Base-by-base conservation (phyloP, 2,329 filamentous ascomycete species). In the Fusarium duplospermum region DNA sequence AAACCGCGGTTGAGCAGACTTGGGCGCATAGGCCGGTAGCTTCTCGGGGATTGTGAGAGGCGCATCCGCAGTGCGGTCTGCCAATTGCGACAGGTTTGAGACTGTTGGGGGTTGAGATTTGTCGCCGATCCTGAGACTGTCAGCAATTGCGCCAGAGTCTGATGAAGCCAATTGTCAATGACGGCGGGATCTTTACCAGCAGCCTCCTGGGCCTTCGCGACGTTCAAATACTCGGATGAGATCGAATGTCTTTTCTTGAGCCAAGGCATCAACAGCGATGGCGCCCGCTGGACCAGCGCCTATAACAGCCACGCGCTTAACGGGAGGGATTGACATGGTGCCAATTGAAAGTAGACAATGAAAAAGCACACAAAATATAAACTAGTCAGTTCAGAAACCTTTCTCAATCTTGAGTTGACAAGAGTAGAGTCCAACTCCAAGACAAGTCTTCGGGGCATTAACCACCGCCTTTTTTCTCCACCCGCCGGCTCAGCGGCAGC, bases 171-270 rank as follows among this genome's bases (percentile, higher is more conserved):
- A 33, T 8, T 22, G 5, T 18, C 27, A 56, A 22, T n/a, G 18
- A 11, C 2, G 40, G 11, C 5, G 7, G 4, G 20, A 45, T 58
- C 56, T 85, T 77, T 79, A 91, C 90, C 90, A 92, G 64, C 88
- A 90, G 20, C 90, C 90, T 60, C 90, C 90, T 1, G 89, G 83
- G 16, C 84, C 85, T 69, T 90, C 88, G 60, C 89, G 86, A 31
- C 90, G 83, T 77, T 92, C 90, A 77, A 92, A 92, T 0, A 92
- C 89, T 7, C 88, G 85, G 64, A 92, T 89, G 3, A 83, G 79
- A 67, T 91, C 87, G 75, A 92, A 92, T 0, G 82, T 77, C 70
- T 89, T 84, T 77, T 92, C 90, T 76, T 89, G 85, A 29, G 85
- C 86, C 33, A 92, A 80, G 6, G 90, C 89, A 82, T 92, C 89